Conservation (phyloP, 2,329 filamentous ascomycete genomes). For the Fusarium continuum region DNA sequence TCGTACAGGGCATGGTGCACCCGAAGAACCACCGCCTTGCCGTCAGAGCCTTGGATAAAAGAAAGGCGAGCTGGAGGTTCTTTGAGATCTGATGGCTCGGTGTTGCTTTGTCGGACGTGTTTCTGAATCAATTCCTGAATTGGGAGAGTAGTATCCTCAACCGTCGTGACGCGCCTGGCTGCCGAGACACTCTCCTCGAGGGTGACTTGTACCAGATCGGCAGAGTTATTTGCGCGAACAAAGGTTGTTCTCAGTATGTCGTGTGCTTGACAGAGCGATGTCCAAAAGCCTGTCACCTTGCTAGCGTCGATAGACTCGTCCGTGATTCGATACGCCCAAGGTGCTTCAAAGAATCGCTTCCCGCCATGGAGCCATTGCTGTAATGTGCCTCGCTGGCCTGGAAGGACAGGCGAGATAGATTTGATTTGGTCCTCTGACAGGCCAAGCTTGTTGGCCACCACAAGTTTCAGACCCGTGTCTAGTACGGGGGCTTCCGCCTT, state of each 20-base stretch:
- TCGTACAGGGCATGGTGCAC: slow-evolving; percentile 23
- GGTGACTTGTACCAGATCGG: slow-evolving; percentile 1
- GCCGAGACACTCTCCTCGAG: not conserved
- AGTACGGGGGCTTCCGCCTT: not conserved
- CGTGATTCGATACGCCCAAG: slow-evolving; percentile 10
- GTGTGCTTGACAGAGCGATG: not conserved
- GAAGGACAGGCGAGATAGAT: not conserved
- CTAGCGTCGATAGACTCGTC: not conserved
- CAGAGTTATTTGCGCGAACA: not conserved
- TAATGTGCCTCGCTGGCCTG: slow-evolving; percentile 10
- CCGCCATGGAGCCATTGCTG: slow-evolving; percentile 22
- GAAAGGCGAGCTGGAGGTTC: not conserved
- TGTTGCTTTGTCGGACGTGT: not conserved
- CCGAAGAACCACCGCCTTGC: slow-evolving; percentile 14
- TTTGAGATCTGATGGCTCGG: not conserved
- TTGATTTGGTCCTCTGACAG: not conserved
- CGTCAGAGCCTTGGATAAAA: not conserved
- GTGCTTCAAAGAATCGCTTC: slow-evolving; percentile 23
- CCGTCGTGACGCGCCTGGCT: not conserved
- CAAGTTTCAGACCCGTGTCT: not conserved
- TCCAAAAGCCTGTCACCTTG: not conserved
- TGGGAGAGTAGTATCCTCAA: not conserved
- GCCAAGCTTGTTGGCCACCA: not conserved
- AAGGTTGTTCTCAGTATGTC: slow-evolving; percentile 18
- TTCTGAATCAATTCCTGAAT: not conserved